Conservation (phyloP, 2,329 filamentous ascomycete genomes). For the Claviceps fusiformis region DNA sequence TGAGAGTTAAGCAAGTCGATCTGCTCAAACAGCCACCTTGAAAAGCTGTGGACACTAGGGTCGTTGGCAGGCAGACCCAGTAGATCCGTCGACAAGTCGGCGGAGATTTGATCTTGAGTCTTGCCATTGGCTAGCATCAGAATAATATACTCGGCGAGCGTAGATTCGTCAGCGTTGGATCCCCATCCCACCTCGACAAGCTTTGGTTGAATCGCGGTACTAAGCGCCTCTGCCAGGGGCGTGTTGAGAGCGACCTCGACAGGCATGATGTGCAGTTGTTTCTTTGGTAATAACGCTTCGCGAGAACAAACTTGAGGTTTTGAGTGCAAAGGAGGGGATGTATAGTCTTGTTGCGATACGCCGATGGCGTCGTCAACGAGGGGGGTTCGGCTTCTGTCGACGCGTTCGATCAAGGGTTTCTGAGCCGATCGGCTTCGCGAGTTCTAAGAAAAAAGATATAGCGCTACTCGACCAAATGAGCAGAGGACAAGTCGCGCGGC, state of each 20-base stretch:
- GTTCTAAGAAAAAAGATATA: neutral
- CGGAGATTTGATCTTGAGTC: conserved; percentile 75
- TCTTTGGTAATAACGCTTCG: neutral
- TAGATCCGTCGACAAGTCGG: conserved; percentile 78
- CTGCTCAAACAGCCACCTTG: conserved; percentile 86
- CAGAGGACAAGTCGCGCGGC: neutral
- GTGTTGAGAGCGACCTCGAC: conserved; percentile 65
- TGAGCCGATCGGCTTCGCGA: neutral
- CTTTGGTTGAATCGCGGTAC: conserved; percentile 74
- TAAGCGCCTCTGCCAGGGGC: conserved; percentile 73
- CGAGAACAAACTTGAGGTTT: too few species aligned
- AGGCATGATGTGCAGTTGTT: conserved; percentile 44
- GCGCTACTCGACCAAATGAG: neutral
- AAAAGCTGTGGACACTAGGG: conserved; percentile 67
- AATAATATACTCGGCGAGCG: conserved; percentile 88
- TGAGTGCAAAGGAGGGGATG: neutral
- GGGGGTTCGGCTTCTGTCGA: neutral
- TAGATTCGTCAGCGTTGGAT: conserved; percentile 61
- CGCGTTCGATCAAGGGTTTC: conserved; percentile 1
- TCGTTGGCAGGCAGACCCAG: conserved; percentile 74
- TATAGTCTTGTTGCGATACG: conserved; percentile 4
- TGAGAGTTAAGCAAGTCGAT: conserved; percentile 55
- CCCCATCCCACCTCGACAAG: conserved; percentile 89
- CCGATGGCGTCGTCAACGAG: conserved; percentile 5
- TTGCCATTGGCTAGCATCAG: conserved; percentile 96